These are phyloP conservation scores for Starmerella geochares DNA, from an alignment of 805 yeast species.

Conservation along the genomic window DNA sequence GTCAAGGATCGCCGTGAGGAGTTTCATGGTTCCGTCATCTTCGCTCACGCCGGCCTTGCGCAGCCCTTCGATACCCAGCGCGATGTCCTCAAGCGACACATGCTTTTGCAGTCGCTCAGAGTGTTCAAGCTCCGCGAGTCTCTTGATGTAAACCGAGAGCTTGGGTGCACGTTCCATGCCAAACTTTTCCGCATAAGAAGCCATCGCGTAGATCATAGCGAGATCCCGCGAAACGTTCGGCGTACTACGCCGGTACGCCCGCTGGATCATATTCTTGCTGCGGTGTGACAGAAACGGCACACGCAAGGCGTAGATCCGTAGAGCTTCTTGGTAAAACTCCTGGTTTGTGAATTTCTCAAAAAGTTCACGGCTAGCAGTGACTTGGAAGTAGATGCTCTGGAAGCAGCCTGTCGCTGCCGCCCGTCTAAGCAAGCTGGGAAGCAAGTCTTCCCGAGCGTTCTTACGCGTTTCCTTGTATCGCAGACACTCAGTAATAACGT, in stretches of 20 bases:
- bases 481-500: conserved; percentile 21
- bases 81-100: conserved; percentile 4
- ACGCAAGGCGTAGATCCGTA: conserved; percentile 23
- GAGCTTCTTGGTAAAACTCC: conserved; percentile 20
- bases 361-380: conserved; percentile 5
- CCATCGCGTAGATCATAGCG: conserved; percentile 19
- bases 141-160: not conserved
- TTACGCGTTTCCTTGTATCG: conserved; percentile 13
- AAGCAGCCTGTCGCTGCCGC: conserved; percentile 26
- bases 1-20: conserved; percentile 1
- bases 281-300: conserved; percentile 17
- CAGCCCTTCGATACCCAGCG: conserved; percentile 14
- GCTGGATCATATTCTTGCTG: conserved; percentile 12
- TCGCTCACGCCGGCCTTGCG: conserved; percentile 7
- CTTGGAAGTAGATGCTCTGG: conserved; percentile 10
- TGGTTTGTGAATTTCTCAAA: conserved; percentile 8
- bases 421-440: conserved; percentile 22
- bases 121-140: not conserved
- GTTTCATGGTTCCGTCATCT: not conserved
- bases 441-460: conserved; percentile 21
- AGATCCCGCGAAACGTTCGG: conserved; percentile 16
- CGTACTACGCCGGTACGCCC: conserved; percentile 14
- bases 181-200: conserved; percentile 16
- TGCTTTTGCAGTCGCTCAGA: not conserved
- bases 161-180: not conserved